phyloP scores from a whole-genome alignment of 306 rosid genomes.

The Oemleria cerasiformis region DNA sequence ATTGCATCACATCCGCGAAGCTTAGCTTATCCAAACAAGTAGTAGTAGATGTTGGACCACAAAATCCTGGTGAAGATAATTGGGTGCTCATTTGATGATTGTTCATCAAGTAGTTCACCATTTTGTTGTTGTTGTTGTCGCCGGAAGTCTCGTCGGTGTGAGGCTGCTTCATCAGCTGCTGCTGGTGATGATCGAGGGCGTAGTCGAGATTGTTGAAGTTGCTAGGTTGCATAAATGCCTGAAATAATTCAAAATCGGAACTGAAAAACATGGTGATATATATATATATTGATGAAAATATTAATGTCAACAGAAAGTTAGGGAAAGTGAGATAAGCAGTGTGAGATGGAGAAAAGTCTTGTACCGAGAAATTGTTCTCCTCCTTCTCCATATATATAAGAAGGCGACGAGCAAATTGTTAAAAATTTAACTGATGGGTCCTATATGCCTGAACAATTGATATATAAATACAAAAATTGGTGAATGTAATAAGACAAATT shows the following conservation, averaged over 20 bases:
- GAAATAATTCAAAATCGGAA: slow-evolving; percentile 33
- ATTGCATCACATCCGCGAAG: slow-evolving; percentile 92
- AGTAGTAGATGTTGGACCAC: slow-evolving; percentile 16
- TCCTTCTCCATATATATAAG: slow-evolving; percentile 51
- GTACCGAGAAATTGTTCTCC: slow-evolving; percentile 74
- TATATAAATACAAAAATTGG: slow-evolving; percentile 4
- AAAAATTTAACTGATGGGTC: background rate
- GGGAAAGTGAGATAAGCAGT: background rate
- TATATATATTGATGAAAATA: slow-evolving; percentile 21
- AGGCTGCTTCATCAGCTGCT: slow-evolving; percentile 38
- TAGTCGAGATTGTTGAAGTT: slow-evolving; percentile 47
- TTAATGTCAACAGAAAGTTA: slow-evolving; percentile 23
- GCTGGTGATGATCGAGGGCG: slow-evolving; percentile 32
- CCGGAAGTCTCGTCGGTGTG: slow-evolving; percentile 41
- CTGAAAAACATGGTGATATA: slow-evolving; percentile 31
- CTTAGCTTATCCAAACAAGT: slow-evolving; percentile 60
- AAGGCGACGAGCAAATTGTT: slow-evolving; percentile 23
- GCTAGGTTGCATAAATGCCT: slow-evolving; percentile 56
- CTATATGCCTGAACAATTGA: slow-evolving; percentile 15
- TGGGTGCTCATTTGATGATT: slow-evolving; percentile 23
- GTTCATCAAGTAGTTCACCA: slow-evolving; percentile 45
- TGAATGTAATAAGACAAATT: background rate
- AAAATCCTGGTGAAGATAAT: slow-evolving; percentile 30
- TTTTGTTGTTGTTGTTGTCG: slow-evolving; percentile 26
- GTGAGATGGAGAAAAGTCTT: background rate